phyloP scores from a whole-genome alignment of 1,284 basidiomycete genomes.

The Pseudozyma sp. region DNA sequence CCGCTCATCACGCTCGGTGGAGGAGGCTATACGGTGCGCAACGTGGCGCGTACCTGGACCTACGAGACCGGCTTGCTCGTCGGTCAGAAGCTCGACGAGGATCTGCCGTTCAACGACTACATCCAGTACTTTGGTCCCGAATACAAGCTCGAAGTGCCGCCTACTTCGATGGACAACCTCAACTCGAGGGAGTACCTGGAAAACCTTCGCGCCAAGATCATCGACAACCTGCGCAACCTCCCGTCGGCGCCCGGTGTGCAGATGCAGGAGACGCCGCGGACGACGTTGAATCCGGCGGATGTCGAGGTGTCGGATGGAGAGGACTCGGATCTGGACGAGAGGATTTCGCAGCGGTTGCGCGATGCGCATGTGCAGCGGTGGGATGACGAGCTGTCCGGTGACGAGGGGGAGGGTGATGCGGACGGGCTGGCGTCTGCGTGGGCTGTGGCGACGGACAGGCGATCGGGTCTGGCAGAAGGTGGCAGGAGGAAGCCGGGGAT shows the following conservation, averaged over 20 bases:
- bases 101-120: conserved; percentile 91
- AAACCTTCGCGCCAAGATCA: conserved; percentile 78
- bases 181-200: conserved; percentile 88
- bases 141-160: conserved; percentile 89
- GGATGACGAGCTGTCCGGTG: conserved; percentile 64
- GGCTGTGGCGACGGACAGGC: conserved; percentile 22
- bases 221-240: conserved; percentile 82
- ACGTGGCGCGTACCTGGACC: conserved; percentile 94
- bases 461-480: conserved; percentile 7
- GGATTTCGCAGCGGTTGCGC: conserved; percentile 62
- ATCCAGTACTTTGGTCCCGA: conserved; percentile 98
- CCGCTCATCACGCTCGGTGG: conserved; percentile 93
- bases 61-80: conserved; percentile 96
- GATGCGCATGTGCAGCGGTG: conserved; percentile 61
- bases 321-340: conserved; percentile 69
- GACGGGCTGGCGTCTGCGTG: conserved; percentile 16
- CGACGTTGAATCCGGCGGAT: conserved; percentile 73
- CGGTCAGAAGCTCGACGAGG: conserved; percentile 82
- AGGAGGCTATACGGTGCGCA: conserved; percentile 91
- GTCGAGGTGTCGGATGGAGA: conserved; percentile 64
- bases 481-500: conserved; percentile 29
- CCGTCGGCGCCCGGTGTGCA: conserved; percentile 86
- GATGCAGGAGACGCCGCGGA: conserved; percentile 82
- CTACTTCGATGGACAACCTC: conserved; percentile 93
- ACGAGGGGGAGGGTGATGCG: conserved; percentile 35